These are phyloP conservation scores for Gastrolobium bilobum DNA, from an alignment of 306 rosid species.

Conservation along the genomic window DNA sequence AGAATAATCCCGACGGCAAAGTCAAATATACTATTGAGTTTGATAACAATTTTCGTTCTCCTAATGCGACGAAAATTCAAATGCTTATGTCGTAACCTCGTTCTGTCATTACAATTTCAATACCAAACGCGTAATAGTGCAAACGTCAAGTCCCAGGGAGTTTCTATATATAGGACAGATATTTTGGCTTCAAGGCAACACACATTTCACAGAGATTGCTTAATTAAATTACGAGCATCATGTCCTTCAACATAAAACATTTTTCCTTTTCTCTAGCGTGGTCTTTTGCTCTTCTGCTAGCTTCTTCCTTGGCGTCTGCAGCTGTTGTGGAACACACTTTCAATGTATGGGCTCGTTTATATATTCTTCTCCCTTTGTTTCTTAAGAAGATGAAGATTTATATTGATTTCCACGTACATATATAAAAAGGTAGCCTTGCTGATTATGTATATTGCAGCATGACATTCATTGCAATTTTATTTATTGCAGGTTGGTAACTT, in stretches of 20 bases:
- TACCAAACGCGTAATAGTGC: slow-evolving; percentile 11
- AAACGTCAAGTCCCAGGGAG: background rate
- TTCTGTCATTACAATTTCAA: background rate
- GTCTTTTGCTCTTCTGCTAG: slow-evolving; percentile 48
- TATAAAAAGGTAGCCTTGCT: too few species aligned
- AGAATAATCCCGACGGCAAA: background rate
- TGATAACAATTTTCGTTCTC: background rate
- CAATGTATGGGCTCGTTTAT: slow-evolving; percentile 33
- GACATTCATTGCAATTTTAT: background rate
- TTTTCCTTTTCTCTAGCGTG: slow-evolving; percentile 45
- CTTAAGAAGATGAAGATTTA: background rate
- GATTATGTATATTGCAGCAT: background rate
- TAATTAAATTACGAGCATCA: background rate
- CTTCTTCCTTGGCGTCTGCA: slow-evolving; percentile 58
- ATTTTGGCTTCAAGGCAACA: background rate
- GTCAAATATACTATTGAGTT: background rate
- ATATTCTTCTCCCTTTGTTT: background rate
- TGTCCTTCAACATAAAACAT: background rate
- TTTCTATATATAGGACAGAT: slow-evolving; percentile 22
- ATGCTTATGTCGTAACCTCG: background rate
- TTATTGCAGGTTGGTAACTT: slow-evolving; percentile 32
- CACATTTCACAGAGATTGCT: background rate
- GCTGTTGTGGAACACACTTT: slow-evolving; percentile 57
- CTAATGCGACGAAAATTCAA: slow-evolving; percentile 27
- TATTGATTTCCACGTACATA: too few species aligned